Evolutionary conservation across 2,329 filamentous ascomycete genomes (phyloP).

Genomic region (Arthrinium phaeospermum): DNA sequence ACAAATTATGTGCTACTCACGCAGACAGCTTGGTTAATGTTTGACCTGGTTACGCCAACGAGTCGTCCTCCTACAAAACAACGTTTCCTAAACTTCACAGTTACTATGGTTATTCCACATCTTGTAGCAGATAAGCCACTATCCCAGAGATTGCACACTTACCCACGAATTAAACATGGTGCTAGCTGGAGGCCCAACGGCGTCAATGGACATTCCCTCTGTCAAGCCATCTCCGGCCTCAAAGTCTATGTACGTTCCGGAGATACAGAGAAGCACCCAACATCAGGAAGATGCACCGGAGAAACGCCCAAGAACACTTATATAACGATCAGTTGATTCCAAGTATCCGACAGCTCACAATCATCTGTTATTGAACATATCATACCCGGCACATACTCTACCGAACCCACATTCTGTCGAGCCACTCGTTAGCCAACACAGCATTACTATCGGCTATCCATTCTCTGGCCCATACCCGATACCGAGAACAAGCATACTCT

Average conservation of each 20-base stretch:
- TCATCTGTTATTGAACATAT: neutral
- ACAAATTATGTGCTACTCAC: neutral
- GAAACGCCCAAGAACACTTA: neutral
- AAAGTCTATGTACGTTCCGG: neutral
- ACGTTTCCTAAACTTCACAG: neutral
- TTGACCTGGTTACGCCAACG: neutral
- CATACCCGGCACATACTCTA: no score
- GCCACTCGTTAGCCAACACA: neutral
- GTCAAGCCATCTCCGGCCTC: neutral
- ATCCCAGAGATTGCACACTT: neutral
- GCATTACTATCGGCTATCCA: no score
- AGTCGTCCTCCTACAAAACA: no score
- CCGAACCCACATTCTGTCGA: no score
- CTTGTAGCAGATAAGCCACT: neutral
- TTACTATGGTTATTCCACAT: neutral
- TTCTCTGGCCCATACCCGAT: neutral
- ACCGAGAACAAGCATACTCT: neutral
- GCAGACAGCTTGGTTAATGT: neutral
- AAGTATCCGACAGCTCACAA: neutral
- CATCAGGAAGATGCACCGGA: neutral
- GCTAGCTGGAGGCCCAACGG: neutral
- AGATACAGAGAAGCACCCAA: neutral
- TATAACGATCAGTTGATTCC: neutral
- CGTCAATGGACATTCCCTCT: neutral
- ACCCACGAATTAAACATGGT: neutral